Evolutionary conservation across 352 stramenopile species (phyloP).

Genomic region (Globisporangium lucens): DNA sequence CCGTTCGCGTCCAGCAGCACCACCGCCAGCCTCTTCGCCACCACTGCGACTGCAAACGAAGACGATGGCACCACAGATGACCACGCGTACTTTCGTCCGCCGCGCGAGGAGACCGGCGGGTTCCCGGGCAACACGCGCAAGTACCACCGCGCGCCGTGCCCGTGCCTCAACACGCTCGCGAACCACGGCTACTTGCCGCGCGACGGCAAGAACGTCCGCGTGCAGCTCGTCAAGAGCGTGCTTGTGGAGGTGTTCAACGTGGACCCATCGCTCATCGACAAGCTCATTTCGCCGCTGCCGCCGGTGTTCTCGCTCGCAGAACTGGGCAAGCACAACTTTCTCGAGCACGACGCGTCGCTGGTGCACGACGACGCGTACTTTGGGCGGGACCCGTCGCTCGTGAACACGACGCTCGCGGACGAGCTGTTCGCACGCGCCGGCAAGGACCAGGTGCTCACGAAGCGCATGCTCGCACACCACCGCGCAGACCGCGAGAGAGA

Average conservation of each 20-base stretch:
- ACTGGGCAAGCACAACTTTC: conserved; percentile 51
- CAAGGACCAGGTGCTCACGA: conserved; percentile 29
- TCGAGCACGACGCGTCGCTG: conserved; percentile 74
- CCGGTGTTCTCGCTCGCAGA: conserved; percentile 46
- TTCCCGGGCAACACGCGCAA: conserved; percentile 37
- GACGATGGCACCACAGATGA: conserved; percentile 7
- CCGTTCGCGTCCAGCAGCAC: not conserved
- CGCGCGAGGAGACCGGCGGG: conserved; percentile 32
- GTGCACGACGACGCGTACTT: conserved; percentile 56
- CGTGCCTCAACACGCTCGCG: conserved; percentile 61
- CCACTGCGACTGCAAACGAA: conserved; percentile 11
- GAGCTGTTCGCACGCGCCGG: conserved; percentile 33
- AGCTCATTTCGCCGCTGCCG: conserved; percentile 31
- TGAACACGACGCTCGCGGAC: conserved; percentile 46
- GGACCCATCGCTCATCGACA: conserved; percentile 30
- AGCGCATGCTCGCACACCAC: conserved; percentile 35
- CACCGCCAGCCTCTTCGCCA: not conserved
- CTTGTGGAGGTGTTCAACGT: conserved; percentile 53
- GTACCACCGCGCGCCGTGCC: conserved; percentile 60
- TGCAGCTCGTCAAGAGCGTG: conserved; percentile 30
- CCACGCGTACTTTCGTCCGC: conserved; percentile 45
- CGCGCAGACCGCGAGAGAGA: conserved; percentile 41
- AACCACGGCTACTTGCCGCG: conserved; percentile 69
- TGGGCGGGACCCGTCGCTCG: conserved; percentile 31
- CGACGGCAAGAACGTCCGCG: conserved; percentile 51